Percentiles rank a stretch among this genome's conserved stretches.
phyloP scores from a whole-genome alignment of 108 stramenopile genomes.

The Pelagomonas calceolata region DNA sequence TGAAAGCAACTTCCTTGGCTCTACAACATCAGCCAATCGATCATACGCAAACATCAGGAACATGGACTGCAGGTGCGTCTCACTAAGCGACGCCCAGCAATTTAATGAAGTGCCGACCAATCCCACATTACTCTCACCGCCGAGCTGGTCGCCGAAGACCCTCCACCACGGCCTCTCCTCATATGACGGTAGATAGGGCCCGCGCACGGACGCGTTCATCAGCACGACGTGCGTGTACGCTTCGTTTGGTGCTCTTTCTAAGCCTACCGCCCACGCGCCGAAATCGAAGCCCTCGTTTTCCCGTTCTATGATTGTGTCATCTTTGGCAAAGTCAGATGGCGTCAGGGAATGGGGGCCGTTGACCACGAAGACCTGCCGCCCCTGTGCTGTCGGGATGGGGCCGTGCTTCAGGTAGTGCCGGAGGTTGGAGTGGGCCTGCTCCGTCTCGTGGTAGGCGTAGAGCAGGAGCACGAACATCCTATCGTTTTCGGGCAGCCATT shows the following conservation, averaged over 20 bases:
- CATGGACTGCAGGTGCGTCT: conserved; percentile 1
- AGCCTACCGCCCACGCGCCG: neutral
- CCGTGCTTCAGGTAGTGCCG: neutral
- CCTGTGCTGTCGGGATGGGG: neutral
- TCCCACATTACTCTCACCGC: neutral
- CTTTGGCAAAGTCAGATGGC: neutral
- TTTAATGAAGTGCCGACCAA: neutral
- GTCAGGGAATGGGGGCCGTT: neutral
- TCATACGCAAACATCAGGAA: neutral
- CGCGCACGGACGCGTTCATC: neutral
- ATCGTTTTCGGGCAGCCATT: too few relatives aligned
- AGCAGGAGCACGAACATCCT: neutral
- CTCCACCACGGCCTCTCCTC: neutral
- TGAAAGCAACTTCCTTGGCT: neutral
- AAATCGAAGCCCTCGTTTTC: neutral
- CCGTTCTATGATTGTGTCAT: neutral
- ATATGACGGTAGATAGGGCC: too few relatives aligned
- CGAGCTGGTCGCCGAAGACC: neutral
- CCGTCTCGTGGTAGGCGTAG: neutral
- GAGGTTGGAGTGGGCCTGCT: neutral
- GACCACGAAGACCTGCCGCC: neutral
- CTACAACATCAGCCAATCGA: neutral
- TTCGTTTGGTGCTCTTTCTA: neutral
- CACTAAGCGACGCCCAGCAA: neutral
- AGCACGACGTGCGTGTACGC: neutral